Base-by-base conservation (phyloP, 495 filamentous ascomycete species). In the Chaetomidium leptoderma region DNA sequence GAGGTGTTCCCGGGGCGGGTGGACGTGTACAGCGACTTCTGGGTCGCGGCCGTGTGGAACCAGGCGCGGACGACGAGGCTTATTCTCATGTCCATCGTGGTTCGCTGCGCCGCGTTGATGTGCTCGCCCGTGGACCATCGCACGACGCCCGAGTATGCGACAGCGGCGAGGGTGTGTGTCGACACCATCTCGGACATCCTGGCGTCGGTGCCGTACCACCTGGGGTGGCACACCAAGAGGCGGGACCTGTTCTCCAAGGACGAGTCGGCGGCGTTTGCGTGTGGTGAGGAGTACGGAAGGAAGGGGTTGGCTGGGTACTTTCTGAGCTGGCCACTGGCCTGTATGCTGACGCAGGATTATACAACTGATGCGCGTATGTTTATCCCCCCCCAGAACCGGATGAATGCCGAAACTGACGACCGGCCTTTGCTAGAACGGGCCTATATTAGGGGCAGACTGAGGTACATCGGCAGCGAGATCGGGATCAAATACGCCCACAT, bases 41-140 rank as follows among this genome's bases (percentile, higher is more conserved):
- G 71, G 72, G 74, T 76, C 29, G 74, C 73, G 13, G 71, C 65
- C 55, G 66, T 76, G 13, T 76, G 71, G 73, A 82, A 82, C 63
- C 67, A 71, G 39, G 68, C 68, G n/a, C 65, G 79, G 6, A 67
- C 73, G 2, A 66, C 73, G 7, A 61, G 80, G 4, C 55, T 83
- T n/a, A 67, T 75, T n/a, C 63, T 81, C 11, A 68, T 69, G 17
- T 71, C 72, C 7, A 60, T 76, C 16, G 70, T 72, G 21, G 72
- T 82, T 1, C 71, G 80, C 9, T 81, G 79, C 62, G 74, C 76
- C 6, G 79, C 79, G 4, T 82, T 78, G 77, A 62, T 76, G 17
- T 76, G 73, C 54, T 62, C 70, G 21, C 80, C 80, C 1, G 70
- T 74, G 8, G 79, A 83, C 60, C 81, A 80, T 50, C 65, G 78